Evolutionary conservation across 352 stramenopile genomes (phyloP).

Genomic region (Elongisporangium anandrum): DNA sequence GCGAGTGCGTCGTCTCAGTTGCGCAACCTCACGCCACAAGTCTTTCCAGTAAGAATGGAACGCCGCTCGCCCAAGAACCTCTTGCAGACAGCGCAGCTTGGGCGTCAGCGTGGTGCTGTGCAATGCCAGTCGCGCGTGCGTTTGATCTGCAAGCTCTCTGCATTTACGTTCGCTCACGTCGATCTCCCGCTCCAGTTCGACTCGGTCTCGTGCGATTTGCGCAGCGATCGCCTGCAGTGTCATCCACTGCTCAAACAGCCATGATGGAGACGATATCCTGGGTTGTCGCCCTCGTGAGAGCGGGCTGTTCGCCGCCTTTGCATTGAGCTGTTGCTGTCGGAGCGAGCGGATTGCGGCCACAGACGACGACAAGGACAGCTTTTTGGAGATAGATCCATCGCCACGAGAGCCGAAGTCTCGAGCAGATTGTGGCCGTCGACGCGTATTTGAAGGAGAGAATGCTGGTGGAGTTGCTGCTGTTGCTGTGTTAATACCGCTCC

Average conservation of each 20-base stretch:
- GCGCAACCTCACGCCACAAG: conserved; percentile 29
- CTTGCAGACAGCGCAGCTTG: conserved; percentile 45
- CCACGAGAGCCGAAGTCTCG: not conserved
- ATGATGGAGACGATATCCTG: not conserved
- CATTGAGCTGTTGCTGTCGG: conserved; percentile 4
- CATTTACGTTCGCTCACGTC: conserved; percentile 10
- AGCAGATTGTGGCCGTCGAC: conserved; percentile 10
- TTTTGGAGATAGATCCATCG: not conserved
- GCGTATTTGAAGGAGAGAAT: not conserved
- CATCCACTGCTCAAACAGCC: conserved; percentile 20
- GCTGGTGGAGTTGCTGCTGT: not conserved
- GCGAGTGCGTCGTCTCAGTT: conserved; percentile 20
- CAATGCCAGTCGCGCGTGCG: conserved; percentile 1
- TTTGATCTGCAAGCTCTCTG: conserved; percentile 12
- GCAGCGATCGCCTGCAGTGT: conserved; percentile 10
- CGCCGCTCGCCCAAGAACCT: conserved; percentile 35
- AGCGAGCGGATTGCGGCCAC: conserved; percentile 18
- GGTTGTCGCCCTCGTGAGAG: not conserved
- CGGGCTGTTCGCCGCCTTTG: not conserved
- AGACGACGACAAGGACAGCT: conserved; percentile 1
- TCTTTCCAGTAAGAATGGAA: conserved; percentile 43
- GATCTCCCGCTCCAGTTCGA: conserved; percentile 20
- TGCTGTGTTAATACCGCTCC: not conserved
- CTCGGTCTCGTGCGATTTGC: conserved; percentile 7
- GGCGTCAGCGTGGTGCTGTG: conserved; percentile 13